These are phyloP conservation scores for Nitzschia inconspicua DNA, from an alignment of 108 stramenopile genomes.

Conservation along the genomic window DNA sequence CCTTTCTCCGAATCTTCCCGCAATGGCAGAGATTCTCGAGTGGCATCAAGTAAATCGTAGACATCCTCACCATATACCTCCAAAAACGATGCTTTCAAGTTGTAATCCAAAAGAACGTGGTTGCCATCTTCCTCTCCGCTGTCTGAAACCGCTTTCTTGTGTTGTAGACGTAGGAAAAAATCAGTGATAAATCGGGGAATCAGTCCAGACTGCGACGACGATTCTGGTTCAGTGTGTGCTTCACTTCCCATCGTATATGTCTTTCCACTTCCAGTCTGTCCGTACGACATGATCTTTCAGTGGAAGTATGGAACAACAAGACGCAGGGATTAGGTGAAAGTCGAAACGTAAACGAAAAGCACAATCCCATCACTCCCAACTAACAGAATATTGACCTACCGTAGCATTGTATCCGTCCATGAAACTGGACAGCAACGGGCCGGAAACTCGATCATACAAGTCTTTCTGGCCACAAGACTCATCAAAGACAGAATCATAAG, in stretches of 20 bases:
- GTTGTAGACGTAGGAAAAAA: constrained; percentile 58
- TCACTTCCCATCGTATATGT: constrained; percentile 89
- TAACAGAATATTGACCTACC: constrained; percentile 17
- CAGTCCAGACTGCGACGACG: constrained; percentile 61
- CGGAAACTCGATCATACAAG: constrained; percentile 64
- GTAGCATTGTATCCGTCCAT: constrained; percentile 91
- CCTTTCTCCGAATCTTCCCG: constrained; percentile 77
- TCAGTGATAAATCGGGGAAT: constrained; percentile 90
- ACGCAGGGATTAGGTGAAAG: neutral
- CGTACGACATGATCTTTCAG: constrained; percentile 88
- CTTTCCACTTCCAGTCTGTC: constrained; percentile 88
- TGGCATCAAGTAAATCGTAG: constrained; percentile 74
- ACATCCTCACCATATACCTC: constrained; percentile 96
- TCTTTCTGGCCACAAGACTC: constrained; percentile 38
- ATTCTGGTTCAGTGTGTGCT: constrained; percentile 47
- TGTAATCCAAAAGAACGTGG: constrained; percentile 42
- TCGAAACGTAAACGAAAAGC: neutral
- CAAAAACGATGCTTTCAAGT: constrained; percentile 78
- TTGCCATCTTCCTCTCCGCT: constrained; percentile 5
- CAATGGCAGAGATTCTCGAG: constrained; percentile 65
- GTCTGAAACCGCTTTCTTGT: constrained; percentile 39
- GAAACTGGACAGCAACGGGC: constrained; percentile 67
- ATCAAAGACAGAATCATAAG: constrained; percentile 81
- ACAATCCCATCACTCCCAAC: neutral
- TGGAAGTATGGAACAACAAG: neutral